phyloP scores from a whole-genome alignment of 495 filamentous ascomycete genomes.

The Hypomontagnella monticulosa region DNA sequence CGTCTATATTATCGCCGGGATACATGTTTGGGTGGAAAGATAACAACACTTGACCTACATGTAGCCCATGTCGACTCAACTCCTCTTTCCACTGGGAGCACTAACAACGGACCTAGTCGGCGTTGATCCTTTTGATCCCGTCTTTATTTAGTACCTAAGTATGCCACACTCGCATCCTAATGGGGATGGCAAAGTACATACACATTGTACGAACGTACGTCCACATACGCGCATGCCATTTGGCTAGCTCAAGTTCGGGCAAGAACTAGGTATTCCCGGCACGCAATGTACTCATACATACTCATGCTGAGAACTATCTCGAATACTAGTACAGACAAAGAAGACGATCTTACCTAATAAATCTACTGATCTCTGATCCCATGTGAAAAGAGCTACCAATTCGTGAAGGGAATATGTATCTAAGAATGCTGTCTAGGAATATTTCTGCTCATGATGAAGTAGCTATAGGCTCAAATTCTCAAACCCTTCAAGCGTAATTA shows the following conservation, averaged over 20 bases:
- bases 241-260: too few species aligned
- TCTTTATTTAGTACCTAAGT: not conserved
- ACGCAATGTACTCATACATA: too few species aligned
- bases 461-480: not conserved
- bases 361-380: too few species aligned
- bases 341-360: too few species aligned
- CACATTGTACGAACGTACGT: not conserved
- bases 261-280: too few species aligned
- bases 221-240: too few species aligned
- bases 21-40: not conserved
- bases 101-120: not conserved
- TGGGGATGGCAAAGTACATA: conserved; percentile 5
- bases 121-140: conserved; percentile 20
- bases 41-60: not conserved
- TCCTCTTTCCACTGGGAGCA: conserved; percentile 5
- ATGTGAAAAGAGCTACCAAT: too few species aligned
- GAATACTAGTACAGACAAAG: too few species aligned
- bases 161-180: not conserved
- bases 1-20: too few species aligned
- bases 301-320: too few species aligned
- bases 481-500: conserved; percentile 4
- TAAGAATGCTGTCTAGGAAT: not conserved
- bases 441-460: not conserved
- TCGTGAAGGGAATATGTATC: too few species aligned
- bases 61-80: conserved; percentile 6